Evolutionary conservation across 2,329 filamentous ascomycete species (phyloP).

Genomic region (Sporothrix pseudoabietina): DNA sequence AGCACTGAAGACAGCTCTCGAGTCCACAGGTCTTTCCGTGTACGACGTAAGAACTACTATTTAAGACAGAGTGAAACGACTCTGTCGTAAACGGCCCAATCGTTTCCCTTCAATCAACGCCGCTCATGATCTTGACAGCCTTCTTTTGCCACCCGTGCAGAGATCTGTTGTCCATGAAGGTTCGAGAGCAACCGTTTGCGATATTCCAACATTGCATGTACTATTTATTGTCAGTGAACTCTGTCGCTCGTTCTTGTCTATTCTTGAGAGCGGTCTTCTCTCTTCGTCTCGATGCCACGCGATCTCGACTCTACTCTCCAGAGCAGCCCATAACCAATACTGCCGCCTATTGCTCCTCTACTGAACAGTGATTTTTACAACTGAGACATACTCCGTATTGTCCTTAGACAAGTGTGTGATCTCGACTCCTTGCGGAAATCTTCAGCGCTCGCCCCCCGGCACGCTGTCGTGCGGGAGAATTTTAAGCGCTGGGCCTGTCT

Average conservation of each 20-base stretch:
- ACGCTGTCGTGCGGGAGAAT: background rate
- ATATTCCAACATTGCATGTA: background rate
- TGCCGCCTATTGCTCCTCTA: too few species aligned
- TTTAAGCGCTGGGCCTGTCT: background rate
- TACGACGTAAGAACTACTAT: background rate
- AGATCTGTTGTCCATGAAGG: background rate
- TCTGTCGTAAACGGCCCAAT: slow-evolving; percentile 30
- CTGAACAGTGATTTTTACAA: background rate
- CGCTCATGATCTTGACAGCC: background rate
- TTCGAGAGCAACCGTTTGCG: background rate
- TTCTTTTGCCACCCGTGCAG: background rate
- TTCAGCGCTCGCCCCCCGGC: background rate
- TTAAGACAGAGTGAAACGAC: background rate
- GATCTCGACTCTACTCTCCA: background rate
- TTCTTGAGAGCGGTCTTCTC: background rate
- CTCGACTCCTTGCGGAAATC: background rate
- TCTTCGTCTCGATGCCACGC: background rate
- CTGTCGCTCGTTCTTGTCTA: background rate
- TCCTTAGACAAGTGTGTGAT: background rate
- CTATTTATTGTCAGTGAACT: background rate
- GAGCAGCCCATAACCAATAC: background rate
- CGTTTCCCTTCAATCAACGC: background rate
- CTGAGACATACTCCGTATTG: slow-evolving; percentile 1
- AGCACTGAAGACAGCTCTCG: too few species aligned
- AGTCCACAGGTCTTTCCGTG: background rate